Base-by-base conservation (phyloP, 345 rosid species). In the Nephelium lappaceum region DNA sequence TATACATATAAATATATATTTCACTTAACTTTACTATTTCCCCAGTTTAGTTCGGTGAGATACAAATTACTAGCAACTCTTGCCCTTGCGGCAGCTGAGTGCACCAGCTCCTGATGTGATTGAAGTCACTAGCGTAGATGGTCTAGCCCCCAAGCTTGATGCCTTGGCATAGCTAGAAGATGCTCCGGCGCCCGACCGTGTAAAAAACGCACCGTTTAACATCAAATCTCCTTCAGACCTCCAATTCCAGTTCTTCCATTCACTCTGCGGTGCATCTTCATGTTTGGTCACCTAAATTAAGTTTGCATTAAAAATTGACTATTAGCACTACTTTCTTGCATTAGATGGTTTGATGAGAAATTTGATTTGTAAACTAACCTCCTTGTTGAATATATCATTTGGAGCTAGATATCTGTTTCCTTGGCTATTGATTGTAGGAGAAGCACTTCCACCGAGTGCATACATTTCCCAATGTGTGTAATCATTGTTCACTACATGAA, bases 361-460 rank as follows among this genome's bases (percentile, higher is more conserved):
- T 6, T 19, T 24, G 16, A 18, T n/a, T 11, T 12, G 12, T 36
- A 15, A 67, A 67, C 24, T 77, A 0, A 89, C 92, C 86, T 89
- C 93, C 82, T 89, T 89, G 75, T 62, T 79, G 80, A 73, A 64
- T 8, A 0, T n/a, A 36, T 82, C 79, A 36, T 85, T 76, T 2
- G 92, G 92, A 73, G 93, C 93, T 73, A 87, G 82, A 82, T 85
- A 90, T 78, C 91, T 87, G 74, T 90, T 90, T 67, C 93, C 93
- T 74, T 90, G 93, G 60, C 93, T 90, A 43, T 90, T 90, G 23
- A 90, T 90, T 41, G 93, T 90, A 14, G 93, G 93, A 61, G 79
- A 70, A 43, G 92, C 91, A 87, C 93, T 90, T 11, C 93, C 93
- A 23, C 93, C 93, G 77, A 90, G 86, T 39, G 93, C 93, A 85